Percentiles rank a stretch among this genome's conserved stretches.
Conservation (phyloP, 257 asterid species). For the Solanum ahanhuiri region DNA sequence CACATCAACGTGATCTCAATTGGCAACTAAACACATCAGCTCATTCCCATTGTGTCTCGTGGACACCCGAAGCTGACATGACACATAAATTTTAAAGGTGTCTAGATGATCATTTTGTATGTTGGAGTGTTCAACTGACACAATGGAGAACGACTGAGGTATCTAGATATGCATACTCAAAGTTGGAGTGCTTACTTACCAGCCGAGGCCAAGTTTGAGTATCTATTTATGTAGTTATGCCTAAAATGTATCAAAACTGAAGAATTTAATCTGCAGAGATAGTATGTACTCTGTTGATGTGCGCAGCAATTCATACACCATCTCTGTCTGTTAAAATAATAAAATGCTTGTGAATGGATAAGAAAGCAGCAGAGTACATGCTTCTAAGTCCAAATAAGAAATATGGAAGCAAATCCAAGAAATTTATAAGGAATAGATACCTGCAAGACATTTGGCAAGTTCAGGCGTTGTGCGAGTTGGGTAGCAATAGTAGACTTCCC, state of each 20-base stretch:
- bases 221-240: too few species aligned
- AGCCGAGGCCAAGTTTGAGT: not conserved
- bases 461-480: slow-evolving; percentile 92
- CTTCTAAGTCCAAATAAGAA: not conserved
- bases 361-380: slow-evolving; percentile 6
- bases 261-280: not conserved
- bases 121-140: not conserved
- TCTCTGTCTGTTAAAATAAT: slow-evolving; percentile 56
- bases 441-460: slow-evolving; percentile 95
- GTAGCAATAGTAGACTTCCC: slow-evolving; percentile 98
- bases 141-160: not conserved
- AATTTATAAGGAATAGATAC: slow-evolving; percentile 11
- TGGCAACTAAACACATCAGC: not conserved
- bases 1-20: not conserved
- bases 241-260: not conserved
- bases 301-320: slow-evolving; percentile 93
- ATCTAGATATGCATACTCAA: not conserved
- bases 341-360: slow-evolving; percentile 8
- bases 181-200: not conserved
- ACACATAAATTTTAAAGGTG: not conserved
- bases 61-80: not conserved
- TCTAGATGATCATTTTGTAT: not conserved
- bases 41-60: not conserved
- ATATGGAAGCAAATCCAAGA: slow-evolving; percentile 2
- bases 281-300: slow-evolving; percentile 89